phyloP scores from a whole-genome alignment of 208 protist species.

The Trypanosoma lewisi region DNA sequence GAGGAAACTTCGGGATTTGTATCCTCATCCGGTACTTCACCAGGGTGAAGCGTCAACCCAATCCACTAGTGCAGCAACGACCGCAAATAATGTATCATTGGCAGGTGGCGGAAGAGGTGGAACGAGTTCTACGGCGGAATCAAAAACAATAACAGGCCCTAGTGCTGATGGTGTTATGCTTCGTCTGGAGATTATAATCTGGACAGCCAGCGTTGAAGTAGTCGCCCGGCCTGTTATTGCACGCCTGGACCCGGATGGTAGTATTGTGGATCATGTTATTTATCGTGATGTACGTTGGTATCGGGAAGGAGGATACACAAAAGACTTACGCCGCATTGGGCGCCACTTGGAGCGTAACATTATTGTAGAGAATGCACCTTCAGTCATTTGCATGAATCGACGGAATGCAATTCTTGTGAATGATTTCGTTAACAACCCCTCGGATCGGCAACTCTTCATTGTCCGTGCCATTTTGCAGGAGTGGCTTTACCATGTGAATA shows the following conservation, averaged over 20 bases:
- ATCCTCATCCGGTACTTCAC: conserved; percentile 36
- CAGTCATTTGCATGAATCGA: conserved; percentile 78
- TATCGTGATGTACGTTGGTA: conserved; percentile 90
- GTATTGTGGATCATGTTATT: conserved; percentile 80
- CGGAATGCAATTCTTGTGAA: conserved; percentile 81
- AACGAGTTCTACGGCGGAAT: neutral
- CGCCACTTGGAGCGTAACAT: conserved; percentile 64
- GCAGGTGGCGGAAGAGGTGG: neutral
- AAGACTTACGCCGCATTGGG: conserved; percentile 82
- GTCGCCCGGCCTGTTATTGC: conserved; percentile 70
- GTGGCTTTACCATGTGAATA: conserved; percentile 47
- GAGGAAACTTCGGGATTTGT: conserved; percentile 39
- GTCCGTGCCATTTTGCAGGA: conserved; percentile 65
- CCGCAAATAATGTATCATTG: conserved; percentile 5
- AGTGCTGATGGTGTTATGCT: conserved; percentile 24
- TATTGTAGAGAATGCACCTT: conserved; percentile 91
- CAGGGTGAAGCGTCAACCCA: conserved; percentile 22
- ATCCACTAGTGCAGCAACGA: conserved; percentile 5
- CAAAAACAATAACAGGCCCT: neutral
- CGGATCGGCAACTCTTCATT: conserved; percentile 71
- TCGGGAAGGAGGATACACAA: conserved; percentile 71
- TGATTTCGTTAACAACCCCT: conserved; percentile 73
- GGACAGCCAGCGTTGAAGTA: conserved; percentile 83
- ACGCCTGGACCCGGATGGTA: conserved; percentile 63
- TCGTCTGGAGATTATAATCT: conserved; percentile 83